A percentile compares a stretch with the other conserved stretches of the same genome.
Conservation (phyloP, 1,284 basidiomycete genomes). For the Hemileia vastatrix region DNA sequence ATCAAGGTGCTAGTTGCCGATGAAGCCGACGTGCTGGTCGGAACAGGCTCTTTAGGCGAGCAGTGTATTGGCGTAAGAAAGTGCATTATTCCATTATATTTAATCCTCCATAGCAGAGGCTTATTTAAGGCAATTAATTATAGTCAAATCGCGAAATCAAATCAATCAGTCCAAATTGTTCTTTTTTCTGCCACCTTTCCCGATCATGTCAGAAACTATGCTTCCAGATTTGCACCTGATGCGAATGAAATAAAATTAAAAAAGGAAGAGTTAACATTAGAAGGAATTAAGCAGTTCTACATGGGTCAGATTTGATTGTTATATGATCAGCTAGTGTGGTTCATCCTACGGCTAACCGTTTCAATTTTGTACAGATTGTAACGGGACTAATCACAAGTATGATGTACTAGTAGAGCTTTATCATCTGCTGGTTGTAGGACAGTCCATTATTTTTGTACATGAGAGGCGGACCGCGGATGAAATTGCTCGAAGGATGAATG, state of each 20-base stretch:
- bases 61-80: slow-evolving; percentile 92
- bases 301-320: slow-evolving; percentile 54
- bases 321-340: background rate
- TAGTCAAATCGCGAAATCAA: slow-evolving; percentile 12
- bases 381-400: slow-evolving; percentile 80
- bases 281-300: slow-evolving; percentile 94
- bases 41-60: slow-evolving; percentile 84
- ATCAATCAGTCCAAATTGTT: slow-evolving; percentile 65
- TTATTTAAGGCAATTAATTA: slow-evolving; percentile 5
- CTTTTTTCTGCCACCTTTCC: slow-evolving; percentile 99
- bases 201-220: slow-evolving; percentile 79
- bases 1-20: slow-evolving; percentile 94
- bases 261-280: slow-evolving; percentile 86
- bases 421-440: slow-evolving; percentile 21
- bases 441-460: slow-evolving; percentile 29
- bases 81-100: slow-evolving; percentile 49
- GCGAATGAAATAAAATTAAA: slow-evolving; percentile 95
- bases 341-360: too few species aligned
- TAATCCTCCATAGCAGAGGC: background rate
- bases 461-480: slow-evolving; percentile 58
- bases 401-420: slow-evolving; percentile 71
- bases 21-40: slow-evolving; percentile 97
- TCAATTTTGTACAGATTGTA: slow-evolving; percentile 40
- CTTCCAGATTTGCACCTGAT: slow-evolving; percentile 78
- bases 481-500: slow-evolving; percentile 79